Base-by-base conservation (phyloP, 139 green algal species). In the Auxenochlorella protothecoides region DNA sequence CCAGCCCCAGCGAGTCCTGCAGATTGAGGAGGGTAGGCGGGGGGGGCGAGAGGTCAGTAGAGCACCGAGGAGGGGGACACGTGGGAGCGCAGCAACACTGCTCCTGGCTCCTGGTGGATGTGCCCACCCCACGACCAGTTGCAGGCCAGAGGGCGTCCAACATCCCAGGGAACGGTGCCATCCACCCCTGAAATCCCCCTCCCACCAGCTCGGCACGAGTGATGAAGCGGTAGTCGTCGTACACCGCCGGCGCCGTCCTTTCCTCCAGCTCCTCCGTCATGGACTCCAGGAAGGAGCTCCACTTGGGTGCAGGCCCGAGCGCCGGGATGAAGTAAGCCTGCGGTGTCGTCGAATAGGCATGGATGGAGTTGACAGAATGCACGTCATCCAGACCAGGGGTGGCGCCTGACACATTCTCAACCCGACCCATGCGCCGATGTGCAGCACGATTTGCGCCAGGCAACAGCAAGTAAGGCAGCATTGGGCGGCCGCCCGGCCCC, bases 181-280 rank as follows among this genome's bases (percentile, higher is more conserved):
- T 44, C 27, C 27, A 44, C 27, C 27, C 27, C 27, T 44, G 27
- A 44, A 1, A 61, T 14, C 12, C 5, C 51, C 65, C 44, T 11
- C 69, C 2, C 55, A 74, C 75, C 68, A 83, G 53, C 15, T 83
- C 78, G 3, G 68, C 64, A 4, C 72, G 64, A 9, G 81, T 91
- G 7, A 93, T 84, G 53, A 86, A 97, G 77, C 88, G 89, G 85
- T 95, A 99, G 82, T 98, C 94, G 76, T 98, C 95, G 76, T 97
- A 99, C 10, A 97, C 73, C 0, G 84, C 81, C 6, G 91, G 81
- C n/a, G 69, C 72, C 3, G 66, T 72, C 59, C 76, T 83, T 71
- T 97, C 94, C 81, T 97, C 94, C 73, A 99, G 76, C 81, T 99
- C 95, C 75, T 99, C 95, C 6, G 95, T 98, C 3, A 99, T 77